Evolutionary conservation across 805 yeast species (phyloP), one percentile per base, ranked within the genome.

Genomic region (Ogataea thermomethanolica): DNA sequence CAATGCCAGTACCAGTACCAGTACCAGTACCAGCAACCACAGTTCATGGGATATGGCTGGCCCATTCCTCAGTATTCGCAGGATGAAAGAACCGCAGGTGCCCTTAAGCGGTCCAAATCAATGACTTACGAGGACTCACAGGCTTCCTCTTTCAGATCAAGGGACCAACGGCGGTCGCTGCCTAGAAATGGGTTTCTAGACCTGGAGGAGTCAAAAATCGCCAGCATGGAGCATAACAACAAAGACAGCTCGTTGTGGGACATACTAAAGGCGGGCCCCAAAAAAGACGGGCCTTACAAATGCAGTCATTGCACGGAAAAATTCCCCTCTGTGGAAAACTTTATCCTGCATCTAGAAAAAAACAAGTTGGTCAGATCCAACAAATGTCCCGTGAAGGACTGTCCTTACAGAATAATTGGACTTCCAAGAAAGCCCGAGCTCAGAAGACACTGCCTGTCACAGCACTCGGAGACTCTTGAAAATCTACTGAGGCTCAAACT

Each of bases 381-480:
- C 53, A 71, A 70, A 36, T 75, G 79, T 43, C 74, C 74, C 1
- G 63, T 68, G 37, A 49, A 54, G 13, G 59, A 64, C 13, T 74
- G 79, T 49, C 72, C 74, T 2, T 75, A 77, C 72, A 65, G 67
- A 25, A 59, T 71, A 3, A 51, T 74, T 11, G 79, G 79, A 0
- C 53, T 75, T 21, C 73, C 75, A 8, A 64, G 77, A 28, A 54
- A 68, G 25, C 70, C 73, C 2, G 79, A 74, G 47, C 61, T 74
- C 25, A 62, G 69, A 45, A 62, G 81, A 46, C 79, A 75, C 44
- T 69, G 75, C 50, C 64, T 70, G 4, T 64, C 72, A 22, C 75
- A 73, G 38, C 79, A 75, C 49, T 46, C 52, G 5, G 50, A 42
- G 10, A 38, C 50, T 7, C 28, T 42, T 14, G 57, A 44, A 23